phyloP scores from a whole-genome alignment of 176 grass and related monocot genomes.

The Zoysia pacifica region DNA sequence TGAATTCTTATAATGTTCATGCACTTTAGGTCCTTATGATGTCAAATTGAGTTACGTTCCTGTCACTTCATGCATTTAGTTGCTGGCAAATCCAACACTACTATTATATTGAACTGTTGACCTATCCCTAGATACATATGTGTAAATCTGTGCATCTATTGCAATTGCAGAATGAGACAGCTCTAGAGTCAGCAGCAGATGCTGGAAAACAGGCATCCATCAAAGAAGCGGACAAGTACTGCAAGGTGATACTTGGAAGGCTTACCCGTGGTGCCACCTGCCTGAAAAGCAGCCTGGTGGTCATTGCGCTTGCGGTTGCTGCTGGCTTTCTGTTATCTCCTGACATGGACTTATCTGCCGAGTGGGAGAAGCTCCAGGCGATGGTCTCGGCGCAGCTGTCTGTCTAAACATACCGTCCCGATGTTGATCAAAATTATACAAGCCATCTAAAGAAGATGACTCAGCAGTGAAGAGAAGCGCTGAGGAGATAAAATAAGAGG shows the following conservation, averaged over 20 bases:
- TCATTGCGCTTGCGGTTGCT: slow-evolving; percentile 44
- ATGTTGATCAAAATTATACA: slow-evolving; percentile 36
- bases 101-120: neutral
- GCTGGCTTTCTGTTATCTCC: slow-evolving; percentile 51
- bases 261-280: slow-evolving; percentile 54
- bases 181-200: slow-evolving; percentile 45
- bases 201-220: slow-evolving; percentile 51
- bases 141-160: slow-evolving; percentile 10
- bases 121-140: neutral
- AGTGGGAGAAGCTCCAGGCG: slow-evolving; percentile 62
- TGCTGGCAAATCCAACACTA: neutral
- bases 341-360: slow-evolving; percentile 44
- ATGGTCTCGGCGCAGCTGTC: slow-evolving; percentile 54
- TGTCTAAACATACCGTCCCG: slow-evolving; percentile 41
- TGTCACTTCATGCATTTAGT: neutral
- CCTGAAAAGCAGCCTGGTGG: slow-evolving; percentile 61
- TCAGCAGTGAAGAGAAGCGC: slow-evolving; percentile 30
- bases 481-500: slow-evolving; percentile 42
- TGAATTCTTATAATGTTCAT: neutral
- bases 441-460: slow-evolving; percentile 33
- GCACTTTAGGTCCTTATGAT: neutral
- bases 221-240: slow-evolving; percentile 89
- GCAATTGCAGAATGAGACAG: slow-evolving; percentile 69
- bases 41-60: neutral
- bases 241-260: slow-evolving; percentile 75